Evolutionary conservation across 768 basidiomycete species (phyloP), one percentile per base, ranked within the genome.

Genomic region (Gautieria morchelliformis): DNA sequence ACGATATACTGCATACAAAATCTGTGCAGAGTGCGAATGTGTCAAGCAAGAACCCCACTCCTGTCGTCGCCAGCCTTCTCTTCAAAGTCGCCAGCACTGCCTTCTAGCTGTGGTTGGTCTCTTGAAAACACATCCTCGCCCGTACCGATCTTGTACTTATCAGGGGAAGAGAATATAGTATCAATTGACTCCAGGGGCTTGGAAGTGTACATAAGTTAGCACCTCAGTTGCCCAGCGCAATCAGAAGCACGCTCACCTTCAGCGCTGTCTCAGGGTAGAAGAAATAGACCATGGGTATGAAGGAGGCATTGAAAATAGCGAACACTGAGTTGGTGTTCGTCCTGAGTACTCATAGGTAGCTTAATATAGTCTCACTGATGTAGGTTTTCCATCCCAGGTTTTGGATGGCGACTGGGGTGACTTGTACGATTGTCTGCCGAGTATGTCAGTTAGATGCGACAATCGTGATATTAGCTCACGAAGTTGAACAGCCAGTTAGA

Each of bases 311-410:
- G 48, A 83, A 64, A 0, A 72, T 71, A 0, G 81, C 81, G 61
- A 83, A 83, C 20, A 82, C 75, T 76, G 60, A 14, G 45, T 17
- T 11, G 30, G 10, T 19, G 45, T n/a, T 24, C 19, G n/a, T 22
- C 1, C 20, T 53, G 49, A 52, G 19, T 27, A 4, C 6, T 33
- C 14, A 4, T 15, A 15, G 22, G 32, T 1, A 40, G 2, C 30
- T 32, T 1, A 8, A 32, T n/a, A 48, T 17, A 9, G 19, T 4
- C n/a, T 7, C 51, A 76, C 75, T 79, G 41, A 83, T 83, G 64
- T 83, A 83, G 15, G 82, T 83, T 32, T 74, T 65, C 80, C 80
- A 82, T 33, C 72, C 73, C 41, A 83, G 82, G 56, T 78, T 75
- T 59, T 75, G 74, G 63, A 83, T 56, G 7, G 55, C 55, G 20